Base-by-base conservation (phyloP, 306 rosid genomes). In the Fragaria ananassa region DNA sequence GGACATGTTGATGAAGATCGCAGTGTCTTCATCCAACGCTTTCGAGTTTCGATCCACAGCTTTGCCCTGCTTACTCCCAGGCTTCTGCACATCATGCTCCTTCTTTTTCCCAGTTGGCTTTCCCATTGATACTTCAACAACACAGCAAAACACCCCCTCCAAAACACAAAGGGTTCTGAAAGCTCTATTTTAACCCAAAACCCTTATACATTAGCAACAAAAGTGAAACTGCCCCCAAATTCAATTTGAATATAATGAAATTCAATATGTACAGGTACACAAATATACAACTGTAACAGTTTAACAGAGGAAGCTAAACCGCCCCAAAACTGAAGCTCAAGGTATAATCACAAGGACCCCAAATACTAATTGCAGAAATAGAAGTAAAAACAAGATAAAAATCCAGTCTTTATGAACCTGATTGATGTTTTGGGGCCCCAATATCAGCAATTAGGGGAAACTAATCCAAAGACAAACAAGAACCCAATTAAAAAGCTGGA, bases 1-100 rank as follows among this genome's bases (percentile, higher is more conserved):
- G 34, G 98, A 85, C 98, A 93, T 93, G 88, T 76, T 91, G 80
- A 93, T 88, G 90, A 93, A 93, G 78, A 91, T 88, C 7, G 96
- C 89, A 0, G 96, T 93, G 83, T 93, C 98, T 23, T 89, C 93
- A 74, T 93, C 98, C 42, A 86, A 76, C 1, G 89, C 85, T 54
- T 88, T 91, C 19, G 93, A 71, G 74, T 83, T 65, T 27, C 85
- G 74, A 1, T 86, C 94, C 13, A 63, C 79, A 18, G 76, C 35
- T 70, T 84, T 87, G 34, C 76, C 74, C 6, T 76, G 71, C 79
- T 84, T 87, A 57, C 78, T 71, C 44, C 77, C 88, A 34, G 81
- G 68, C 85, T 77, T 82, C 23, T 64, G 80, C 17, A 65, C 76
- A 6, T 54, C 87, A 4, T 73, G 81, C 5, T 87, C 92, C 83